phyloP scores from a whole-genome alignment of 2,329 filamentous ascomycete genomes.

The Botrytis galanthina region DNA sequence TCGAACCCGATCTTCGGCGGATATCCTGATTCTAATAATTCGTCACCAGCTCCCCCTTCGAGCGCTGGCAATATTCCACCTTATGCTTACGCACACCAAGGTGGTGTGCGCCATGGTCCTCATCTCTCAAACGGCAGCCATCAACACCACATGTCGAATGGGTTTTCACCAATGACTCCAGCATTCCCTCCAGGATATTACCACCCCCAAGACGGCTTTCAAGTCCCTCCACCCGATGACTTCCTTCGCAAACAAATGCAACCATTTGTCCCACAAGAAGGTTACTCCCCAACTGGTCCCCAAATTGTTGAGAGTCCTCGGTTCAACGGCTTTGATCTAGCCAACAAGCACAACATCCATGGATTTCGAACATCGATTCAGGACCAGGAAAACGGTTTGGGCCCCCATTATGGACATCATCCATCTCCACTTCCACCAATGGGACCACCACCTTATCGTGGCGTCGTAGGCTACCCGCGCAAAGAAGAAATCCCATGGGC shows the following conservation, averaged over 20 bases:
- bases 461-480: slow-evolving; percentile 22
- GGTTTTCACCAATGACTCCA: slow-evolving; percentile 34
- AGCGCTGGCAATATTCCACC: slow-evolving; percentile 46
- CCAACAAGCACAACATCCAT: slow-evolving; percentile 60
- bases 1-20: slow-evolving; percentile 57
- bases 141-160: slow-evolving; percentile 32
- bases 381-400: slow-evolving; percentile 40
- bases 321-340: slow-evolving; percentile 46
- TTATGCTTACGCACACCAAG: slow-evolving; percentile 33
- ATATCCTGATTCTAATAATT: slow-evolving; percentile 54
- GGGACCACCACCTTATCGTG: slow-evolving; percentile 23
- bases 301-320: slow-evolving; percentile 28
- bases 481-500: slow-evolving; percentile 31
- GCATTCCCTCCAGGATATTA: slow-evolving; percentile 32
- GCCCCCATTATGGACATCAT: slow-evolving; percentile 41
- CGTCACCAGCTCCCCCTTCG: slow-evolving; percentile 55
- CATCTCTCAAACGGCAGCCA: slow-evolving; percentile 34
- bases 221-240: slow-evolving; percentile 26
- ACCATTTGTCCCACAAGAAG: slow-evolving; percentile 39
- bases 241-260: slow-evolving; percentile 34
- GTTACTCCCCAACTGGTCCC: slow-evolving; percentile 38
- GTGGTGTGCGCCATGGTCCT: slow-evolving; percentile 25
- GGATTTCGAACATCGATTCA: slow-evolving; percentile 57
- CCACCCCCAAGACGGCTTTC: slow-evolving; percentile 30
- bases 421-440: slow-evolving; percentile 43